phyloP scores from a whole-genome alignment of 2,329 filamentous ascomycete genomes.

The Botrytis byssoidea region DNA sequence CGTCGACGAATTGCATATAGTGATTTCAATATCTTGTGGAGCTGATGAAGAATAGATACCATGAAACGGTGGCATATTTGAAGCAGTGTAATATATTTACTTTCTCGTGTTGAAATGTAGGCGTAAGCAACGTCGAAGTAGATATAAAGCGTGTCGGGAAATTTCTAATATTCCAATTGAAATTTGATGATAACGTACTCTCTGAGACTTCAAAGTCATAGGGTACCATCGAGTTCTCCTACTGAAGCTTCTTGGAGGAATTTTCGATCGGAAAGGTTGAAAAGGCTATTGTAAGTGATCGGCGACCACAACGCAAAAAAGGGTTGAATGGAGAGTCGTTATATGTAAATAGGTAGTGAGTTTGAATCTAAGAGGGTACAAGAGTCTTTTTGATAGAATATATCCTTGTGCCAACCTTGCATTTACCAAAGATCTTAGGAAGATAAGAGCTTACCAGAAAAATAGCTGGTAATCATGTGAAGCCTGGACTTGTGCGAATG shows the following conservation, averaged over 20 bases:
- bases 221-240: rapidly evolving
- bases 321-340: background rate
- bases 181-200: background rate
- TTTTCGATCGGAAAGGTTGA: no score
- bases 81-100: background rate
- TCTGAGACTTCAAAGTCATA: background rate
- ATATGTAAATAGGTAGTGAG: background rate
- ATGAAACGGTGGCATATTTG: background rate
- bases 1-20: background rate
- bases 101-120: background rate
- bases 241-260: no score
- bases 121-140: background rate
- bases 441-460: background rate
- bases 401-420: background rate
- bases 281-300: background rate
- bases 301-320: background rate
- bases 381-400: background rate
- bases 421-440: background rate
- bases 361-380: background rate
- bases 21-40: background rate
- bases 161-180: background rate
- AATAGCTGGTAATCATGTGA: background rate
- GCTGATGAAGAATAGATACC: constrained; percentile 3
- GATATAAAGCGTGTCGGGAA: background rate
- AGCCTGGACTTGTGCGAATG: background rate